These are phyloP conservation scores for Colletotrichum lupini DNA, from an alignment of 2,329 filamentous ascomycete genomes.

Conservation along the genomic window DNA sequence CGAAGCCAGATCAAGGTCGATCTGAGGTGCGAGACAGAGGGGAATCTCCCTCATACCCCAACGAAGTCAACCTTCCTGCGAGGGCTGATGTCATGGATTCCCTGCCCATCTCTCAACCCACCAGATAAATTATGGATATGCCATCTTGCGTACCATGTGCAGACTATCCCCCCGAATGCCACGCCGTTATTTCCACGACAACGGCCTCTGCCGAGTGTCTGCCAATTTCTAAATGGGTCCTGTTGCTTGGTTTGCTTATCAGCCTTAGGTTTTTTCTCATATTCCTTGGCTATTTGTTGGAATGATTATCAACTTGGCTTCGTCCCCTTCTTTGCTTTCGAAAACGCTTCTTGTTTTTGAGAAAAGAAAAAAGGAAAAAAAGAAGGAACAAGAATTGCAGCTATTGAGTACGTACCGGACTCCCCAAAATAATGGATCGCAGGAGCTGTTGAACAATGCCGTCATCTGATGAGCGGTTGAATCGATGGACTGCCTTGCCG, in stretches of 20 bases:
- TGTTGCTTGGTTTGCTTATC: background rate
- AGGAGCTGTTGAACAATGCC: background rate
- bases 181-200: background rate
- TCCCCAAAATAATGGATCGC: background rate
- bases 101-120: conserved; percentile 5
- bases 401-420: no score
- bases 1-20: conserved; percentile 25
- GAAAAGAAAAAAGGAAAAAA: no score
- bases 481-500: background rate
- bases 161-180: background rate
- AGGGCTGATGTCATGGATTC: conserved; percentile 21
- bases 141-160: background rate
- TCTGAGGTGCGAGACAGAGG: background rate
- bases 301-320: background rate
- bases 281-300: background rate
- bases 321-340: background rate
- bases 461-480: background rate
- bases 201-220: conserved; percentile 8
- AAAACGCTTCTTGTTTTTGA: no score
- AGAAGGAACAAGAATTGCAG: no score
- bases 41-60: background rate
- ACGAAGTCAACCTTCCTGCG: background rate
- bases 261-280: background rate
- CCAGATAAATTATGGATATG: background rate
- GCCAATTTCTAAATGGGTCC: background rate